A percentile compares a stretch with the other conserved stretches of the same genome.
These are phyloP conservation scores for Zostera marina DNA, from an alignment of 116 monocot species.

Conservation along the genomic window DNA sequence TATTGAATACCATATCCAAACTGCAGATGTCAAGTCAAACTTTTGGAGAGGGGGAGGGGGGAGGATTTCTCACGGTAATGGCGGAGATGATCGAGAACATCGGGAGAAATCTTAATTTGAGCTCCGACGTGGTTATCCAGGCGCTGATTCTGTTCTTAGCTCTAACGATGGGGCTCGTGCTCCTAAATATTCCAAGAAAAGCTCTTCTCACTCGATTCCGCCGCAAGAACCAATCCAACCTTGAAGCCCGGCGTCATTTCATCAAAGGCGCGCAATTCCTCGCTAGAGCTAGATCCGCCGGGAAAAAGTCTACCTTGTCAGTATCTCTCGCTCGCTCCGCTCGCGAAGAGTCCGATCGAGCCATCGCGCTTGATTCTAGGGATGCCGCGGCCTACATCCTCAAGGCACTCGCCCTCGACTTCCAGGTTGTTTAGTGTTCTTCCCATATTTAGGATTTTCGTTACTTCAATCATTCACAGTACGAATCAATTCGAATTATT, in stretches of 20 bases:
- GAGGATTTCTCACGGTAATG: neutral
- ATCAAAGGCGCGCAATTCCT: conserved; percentile 63
- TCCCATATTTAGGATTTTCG: no score
- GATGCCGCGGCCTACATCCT: conserved; percentile 74
- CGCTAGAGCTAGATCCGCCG: conserved; percentile 26
- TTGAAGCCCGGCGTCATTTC: conserved; percentile 67
- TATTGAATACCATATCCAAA: no score
- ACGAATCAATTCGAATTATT: neutral
- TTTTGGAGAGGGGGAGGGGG: neutral
- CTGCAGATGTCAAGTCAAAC: no score
- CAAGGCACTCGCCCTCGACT: conserved; percentile 57
- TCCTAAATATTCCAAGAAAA: conserved; percentile 34
- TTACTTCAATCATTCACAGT: no score
- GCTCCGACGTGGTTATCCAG: conserved; percentile 23
- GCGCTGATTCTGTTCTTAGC: conserved; percentile 30
- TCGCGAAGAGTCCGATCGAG: conserved; percentile 40
- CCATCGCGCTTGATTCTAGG: conserved; percentile 54
- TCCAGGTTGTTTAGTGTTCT: conserved; percentile 24
- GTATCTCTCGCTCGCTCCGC: conserved; percentile 44
- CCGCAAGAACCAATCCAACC: conserved; percentile 17
- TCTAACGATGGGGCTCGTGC: conserved; percentile 19
- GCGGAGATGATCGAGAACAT: neutral
- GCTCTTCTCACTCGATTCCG: conserved; percentile 32
- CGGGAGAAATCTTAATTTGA: neutral
- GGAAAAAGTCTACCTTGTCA: conserved; percentile 7